Evolutionary conservation across 768 basidiomycete genomes (phyloP).

Genomic region (Macrolepiota fuliginosa): DNA sequence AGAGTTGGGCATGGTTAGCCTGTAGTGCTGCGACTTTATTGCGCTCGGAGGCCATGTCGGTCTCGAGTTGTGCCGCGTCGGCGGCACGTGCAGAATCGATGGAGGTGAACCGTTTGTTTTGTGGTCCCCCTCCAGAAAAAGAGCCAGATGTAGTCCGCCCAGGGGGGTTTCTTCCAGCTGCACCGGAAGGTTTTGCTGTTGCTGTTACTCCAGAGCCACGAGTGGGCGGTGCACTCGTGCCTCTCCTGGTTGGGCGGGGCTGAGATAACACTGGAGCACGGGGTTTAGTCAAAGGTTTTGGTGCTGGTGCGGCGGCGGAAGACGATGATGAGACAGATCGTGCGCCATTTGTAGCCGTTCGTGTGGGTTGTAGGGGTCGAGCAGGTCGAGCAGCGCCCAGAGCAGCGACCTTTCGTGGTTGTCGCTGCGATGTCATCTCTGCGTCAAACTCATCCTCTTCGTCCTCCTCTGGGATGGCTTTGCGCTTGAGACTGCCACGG

Average conservation of each 20-base stretch:
- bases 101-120: too few species aligned
- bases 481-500: slow-evolving; percentile 38
- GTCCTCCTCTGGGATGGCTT: slow-evolving; percentile 44
- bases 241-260: slow-evolving; percentile 40
- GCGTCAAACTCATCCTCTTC: slow-evolving; percentile 45
- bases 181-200: slow-evolving; percentile 22
- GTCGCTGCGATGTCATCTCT: slow-evolving; percentile 17
- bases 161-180: slow-evolving; percentile 9
- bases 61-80: slow-evolving; percentile 54
- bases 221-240: slow-evolving; percentile 66
- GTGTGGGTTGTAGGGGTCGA: slow-evolving; percentile 42
- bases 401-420: slow-evolving; percentile 65
- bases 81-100: slow-evolving; percentile 50
- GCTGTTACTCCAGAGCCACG: too few species aligned
- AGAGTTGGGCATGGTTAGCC: slow-evolving; percentile 56
- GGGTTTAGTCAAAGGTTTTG: slow-evolving; percentile 39
- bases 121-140: too few species aligned
- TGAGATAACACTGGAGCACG: slow-evolving; percentile 40
- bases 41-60: slow-evolving; percentile 68
- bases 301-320: slow-evolving; percentile 23
- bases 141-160: neutral
- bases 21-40: slow-evolving; percentile 63
- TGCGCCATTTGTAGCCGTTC: slow-evolving; percentile 7
- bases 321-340: too few species aligned
- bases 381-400: slow-evolving; percentile 42